Base-by-base conservation (phyloP, 2,329 filamentous ascomycete genomes). In the Fusarium sp. region DNA sequence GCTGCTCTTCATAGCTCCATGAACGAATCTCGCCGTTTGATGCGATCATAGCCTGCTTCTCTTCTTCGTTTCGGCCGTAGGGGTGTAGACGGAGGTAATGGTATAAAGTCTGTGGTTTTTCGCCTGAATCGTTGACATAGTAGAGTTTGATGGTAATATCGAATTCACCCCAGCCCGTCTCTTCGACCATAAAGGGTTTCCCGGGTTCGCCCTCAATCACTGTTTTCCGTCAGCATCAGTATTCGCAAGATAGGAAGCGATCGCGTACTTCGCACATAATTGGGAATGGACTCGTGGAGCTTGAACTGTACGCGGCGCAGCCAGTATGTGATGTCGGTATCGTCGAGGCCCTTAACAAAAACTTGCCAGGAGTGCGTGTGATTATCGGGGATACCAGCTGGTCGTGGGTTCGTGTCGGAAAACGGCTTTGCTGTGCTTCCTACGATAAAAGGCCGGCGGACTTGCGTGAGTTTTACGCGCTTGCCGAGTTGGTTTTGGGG, bases 151-250 rank as follows among this genome's bases (percentile, higher is more conserved):
- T 92, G 68, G 95, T 93, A 75, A 99, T 97, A 79, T 96, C 94
- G 83, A 99, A 99, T 82, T 98, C 96, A 75, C 96, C 96, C 93
- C 97, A 99, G 49, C 96, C 96, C 0, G 96, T 98, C 81, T 98
- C 96, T 67, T 89, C 88, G 65, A 98, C 92, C 75, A 93, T 85
- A 75, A 98, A 99, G 13, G 94, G 76, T 66, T 87, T 86, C n/a
- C 85, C 84, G 1, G 83, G 81, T 51, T 92, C 88, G 64, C 89
- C 88, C 75, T 97, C 95, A 75, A 96, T 85, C 78, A 92, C 85
- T 88, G 46, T 56, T 53, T 38, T 20, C 15, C 38, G 31, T 75
- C 45, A 79, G 72, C 52, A 63, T 62, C 22, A 31, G 34, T 14
- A 31, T 33, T 34, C 38, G 36, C 26, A 45, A 33, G 20, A 43